These are phyloP conservation scores for Serendipita sp. DNA, from an alignment of 768 basidiomycete genomes.

Conservation along the genomic window DNA sequence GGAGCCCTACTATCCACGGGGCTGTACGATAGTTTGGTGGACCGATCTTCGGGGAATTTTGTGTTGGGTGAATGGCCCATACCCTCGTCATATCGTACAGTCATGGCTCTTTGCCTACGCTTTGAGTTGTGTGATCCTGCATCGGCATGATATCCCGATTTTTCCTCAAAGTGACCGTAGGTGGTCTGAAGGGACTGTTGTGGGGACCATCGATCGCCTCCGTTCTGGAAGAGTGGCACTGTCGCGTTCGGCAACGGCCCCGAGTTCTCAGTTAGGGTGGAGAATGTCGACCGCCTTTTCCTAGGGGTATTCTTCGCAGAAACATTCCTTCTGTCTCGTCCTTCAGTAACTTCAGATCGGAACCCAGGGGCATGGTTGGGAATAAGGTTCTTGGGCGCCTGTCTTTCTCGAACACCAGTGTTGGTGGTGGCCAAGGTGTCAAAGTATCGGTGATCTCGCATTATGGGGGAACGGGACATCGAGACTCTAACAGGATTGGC, in stretches of 20 bases:
- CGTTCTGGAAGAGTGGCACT: not conserved
- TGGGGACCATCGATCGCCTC: not conserved
- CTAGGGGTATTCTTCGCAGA: not conserved
- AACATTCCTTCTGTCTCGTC: not conserved
- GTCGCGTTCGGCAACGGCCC: not conserved
- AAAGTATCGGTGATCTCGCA: too few species aligned
- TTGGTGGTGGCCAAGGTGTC: too few species aligned
- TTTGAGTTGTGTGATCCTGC: too few species aligned
- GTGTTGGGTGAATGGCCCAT: too few species aligned
- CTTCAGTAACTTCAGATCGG: not conserved
- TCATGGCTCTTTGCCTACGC: too few species aligned
- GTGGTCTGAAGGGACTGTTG: not conserved
- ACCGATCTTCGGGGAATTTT: too few species aligned
- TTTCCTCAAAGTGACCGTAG: not conserved
- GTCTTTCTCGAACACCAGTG: not conserved
- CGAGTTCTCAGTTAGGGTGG: not conserved
- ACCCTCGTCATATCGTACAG: too few species aligned
- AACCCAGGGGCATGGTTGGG: not conserved
- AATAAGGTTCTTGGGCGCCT: slow-evolving; percentile 2
- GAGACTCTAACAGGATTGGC: too few species aligned
- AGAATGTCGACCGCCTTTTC: not conserved
- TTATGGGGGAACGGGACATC: too few species aligned
- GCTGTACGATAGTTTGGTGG: too few species aligned
- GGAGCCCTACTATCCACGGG: too few species aligned
- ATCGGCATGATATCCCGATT: too few species aligned